phyloP scores from a whole-genome alignment of 2,329 filamentous ascomycete genomes.

The Diplodia intermedia region DNA sequence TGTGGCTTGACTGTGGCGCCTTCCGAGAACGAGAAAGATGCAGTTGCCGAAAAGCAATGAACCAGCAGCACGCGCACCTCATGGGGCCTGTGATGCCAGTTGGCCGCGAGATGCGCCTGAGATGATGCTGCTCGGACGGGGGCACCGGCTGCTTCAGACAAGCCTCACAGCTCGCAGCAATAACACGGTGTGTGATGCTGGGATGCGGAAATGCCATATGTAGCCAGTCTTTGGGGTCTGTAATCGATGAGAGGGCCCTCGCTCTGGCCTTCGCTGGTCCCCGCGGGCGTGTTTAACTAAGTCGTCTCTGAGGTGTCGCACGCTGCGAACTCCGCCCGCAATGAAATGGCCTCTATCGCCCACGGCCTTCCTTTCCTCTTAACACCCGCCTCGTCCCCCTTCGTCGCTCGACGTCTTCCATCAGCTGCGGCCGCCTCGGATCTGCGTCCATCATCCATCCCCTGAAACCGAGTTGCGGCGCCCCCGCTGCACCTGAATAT shows the following conservation, averaged over 20 bases:
- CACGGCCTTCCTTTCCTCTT: conserved; percentile 18
- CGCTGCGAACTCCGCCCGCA: conserved; percentile 24
- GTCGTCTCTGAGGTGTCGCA: conserved; percentile 27
- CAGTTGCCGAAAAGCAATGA: conserved; percentile 13
- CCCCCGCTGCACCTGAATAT: conserved; percentile 29
- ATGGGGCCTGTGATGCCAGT: neutral
- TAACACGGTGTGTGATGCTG: neutral
- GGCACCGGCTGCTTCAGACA: neutral
- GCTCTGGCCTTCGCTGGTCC: conserved; percentile 27
- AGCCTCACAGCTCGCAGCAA: neutral
- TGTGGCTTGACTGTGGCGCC: conserved; percentile 14
- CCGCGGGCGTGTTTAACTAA: conserved; percentile 21
- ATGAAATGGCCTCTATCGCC: conserved; percentile 24
- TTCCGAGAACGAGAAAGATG: conserved; percentile 18
- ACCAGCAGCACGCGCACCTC: conserved; percentile 19
- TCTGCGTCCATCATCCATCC: conserved; percentile 22
- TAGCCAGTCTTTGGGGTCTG: neutral
- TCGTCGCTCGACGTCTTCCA: conserved; percentile 20
- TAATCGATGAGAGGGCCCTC: conserved; percentile 18
- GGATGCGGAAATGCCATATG: conserved; percentile 1
- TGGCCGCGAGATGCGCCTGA: neutral
- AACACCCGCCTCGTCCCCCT: conserved; percentile 21
- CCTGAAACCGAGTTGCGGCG: conserved; percentile 24
- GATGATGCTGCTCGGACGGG: neutral
- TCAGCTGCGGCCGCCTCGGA: conserved; percentile 16